Conservation (phyloP, 208 protist species). For the Phytomonas francai region DNA sequence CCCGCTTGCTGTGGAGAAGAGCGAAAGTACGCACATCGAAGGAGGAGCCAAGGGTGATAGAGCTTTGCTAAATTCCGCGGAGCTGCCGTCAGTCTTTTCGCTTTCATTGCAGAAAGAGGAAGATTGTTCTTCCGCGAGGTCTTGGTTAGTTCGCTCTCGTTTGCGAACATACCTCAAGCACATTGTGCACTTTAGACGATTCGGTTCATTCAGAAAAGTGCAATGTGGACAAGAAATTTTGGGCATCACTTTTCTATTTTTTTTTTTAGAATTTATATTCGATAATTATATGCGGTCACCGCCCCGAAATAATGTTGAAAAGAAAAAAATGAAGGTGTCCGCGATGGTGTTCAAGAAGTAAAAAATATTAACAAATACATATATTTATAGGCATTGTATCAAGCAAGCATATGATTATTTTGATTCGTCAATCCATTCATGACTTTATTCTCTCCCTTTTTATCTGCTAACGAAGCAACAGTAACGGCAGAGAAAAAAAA, state of each 20-base stretch:
- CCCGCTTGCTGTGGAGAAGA: slow-evolving; percentile 38
- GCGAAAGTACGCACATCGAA: slow-evolving; percentile 10
- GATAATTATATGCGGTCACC: background rate
- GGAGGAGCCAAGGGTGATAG: background rate
- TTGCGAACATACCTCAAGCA: slow-evolving; percentile 44
- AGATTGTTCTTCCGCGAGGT: background rate
- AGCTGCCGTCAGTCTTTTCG: background rate
- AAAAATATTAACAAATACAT: background rate
- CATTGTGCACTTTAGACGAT: slow-evolving; percentile 38
- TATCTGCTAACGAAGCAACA: background rate
- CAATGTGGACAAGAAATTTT: slow-evolving; percentile 45
- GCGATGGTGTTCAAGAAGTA: background rate
- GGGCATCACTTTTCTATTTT: slow-evolving; percentile 11
- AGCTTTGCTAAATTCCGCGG: background rate
- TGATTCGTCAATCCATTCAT: background rate
- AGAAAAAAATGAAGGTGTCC: background rate
- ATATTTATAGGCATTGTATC: background rate
- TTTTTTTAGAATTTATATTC: background rate
- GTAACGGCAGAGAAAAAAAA: background rate
- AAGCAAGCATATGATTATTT: background rate
- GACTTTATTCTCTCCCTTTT: background rate
- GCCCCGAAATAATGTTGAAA: background rate
- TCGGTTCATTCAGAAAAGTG: slow-evolving; percentile 47
- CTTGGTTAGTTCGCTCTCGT: slow-evolving; percentile 9
- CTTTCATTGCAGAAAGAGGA: background rate